Base-by-base conservation (phyloP, 306 rosid species). In the Quercus bicolor region DNA sequence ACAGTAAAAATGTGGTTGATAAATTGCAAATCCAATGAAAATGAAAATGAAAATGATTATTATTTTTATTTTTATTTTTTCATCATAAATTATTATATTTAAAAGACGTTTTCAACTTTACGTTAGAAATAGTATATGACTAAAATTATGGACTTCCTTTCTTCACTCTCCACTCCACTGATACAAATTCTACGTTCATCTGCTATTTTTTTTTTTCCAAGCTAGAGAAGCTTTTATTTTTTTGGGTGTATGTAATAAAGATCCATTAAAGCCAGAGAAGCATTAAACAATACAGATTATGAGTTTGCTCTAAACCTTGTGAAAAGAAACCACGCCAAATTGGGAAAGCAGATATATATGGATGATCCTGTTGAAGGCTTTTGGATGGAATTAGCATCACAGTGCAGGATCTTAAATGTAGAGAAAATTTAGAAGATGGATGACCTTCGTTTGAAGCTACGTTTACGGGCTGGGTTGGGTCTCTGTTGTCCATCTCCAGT, bases 401-500 rank as follows among this genome's bases (percentile, higher is more conserved):
- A 18, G 59, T 68, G 52, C 77, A 45, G 21, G 34, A 71, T 73
- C 64, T 57, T 75, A 23, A 57, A 24, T 54, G 77, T 74, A 77
- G 68, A 52, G 73, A 73, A 55, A 29, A 74, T 84, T 90, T 68
- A 89, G 78, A 91, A 33, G 13, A 81, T 70, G 59, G 98, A 89
- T 66, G 66, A 53, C 84, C 98, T 83, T 77, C 83, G 79, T 75
- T 84, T 78, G 40, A 68, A 85, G 84, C 73, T 74, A 85, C 65
- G n/a, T 90, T 59, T 85, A 4, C 56, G 29, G 56, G 60, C 40
- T 24, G 65, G 61, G 40, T 81, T 78, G 57, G 85, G 75, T 82
- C 90, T 82, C 61, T 52, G 84, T 75, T 56, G 85, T 69, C 64
- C 78, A 53, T 77, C 87, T 77, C 75, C 81, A 54, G 74, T 79